Evolutionary conservation across 1,139 yeast genomes (phyloP), one percentile per base, ranked within the genome.

Genomic region (Arxiozyma slooffiae): DNA sequence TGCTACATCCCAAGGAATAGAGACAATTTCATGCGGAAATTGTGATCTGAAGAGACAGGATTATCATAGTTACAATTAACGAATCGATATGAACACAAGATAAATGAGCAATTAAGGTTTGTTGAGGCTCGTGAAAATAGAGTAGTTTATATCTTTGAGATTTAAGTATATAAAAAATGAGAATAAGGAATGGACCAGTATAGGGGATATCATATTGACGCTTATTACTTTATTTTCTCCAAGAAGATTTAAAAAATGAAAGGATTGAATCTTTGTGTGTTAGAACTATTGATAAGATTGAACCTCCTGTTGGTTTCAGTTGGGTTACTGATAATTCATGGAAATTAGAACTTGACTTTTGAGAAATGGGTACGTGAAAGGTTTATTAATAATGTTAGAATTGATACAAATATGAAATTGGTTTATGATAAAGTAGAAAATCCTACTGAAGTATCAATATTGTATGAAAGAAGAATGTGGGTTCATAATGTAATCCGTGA

Each of bases 331-430:
- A 64, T 50, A 71, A 71, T 9, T 60, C 59, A 8, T 85, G 94
- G 94, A 67, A 64, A 14, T 59, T 83, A 45, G 92, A n/a, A 85
- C 62, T 70, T 82, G 50, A 69, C 76, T 24, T 85, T 85, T 0
- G 64, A 67, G 37, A 63, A 59, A 5, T 85, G 92, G 92, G 84
- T 81, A 1, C 67, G 68, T 41, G 75, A 77, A 50, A 69, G 75
- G 38, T 69, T 83, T 44, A 61, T 68, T 34, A 85, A 79, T 54
- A 66, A 79, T 47, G 80, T 82, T 9, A 72, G 71, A 43, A 72
- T 82, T 38, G 90, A 84, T 64, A 71, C 76, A 38, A 87, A 80
- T 50, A 84, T 82, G 44, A 85, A 85, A 66, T 85, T 92, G 92
- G 89, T 82, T 20, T 85, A 85, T 63, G 94, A 85, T 64, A 63